A percentile compares a stretch with the other conserved stretches of the same genome.
These are phyloP conservation scores for Mytilinidion resinicola DNA, from an alignment of 495 filamentous ascomycete species.

Conservation along the genomic window DNA sequence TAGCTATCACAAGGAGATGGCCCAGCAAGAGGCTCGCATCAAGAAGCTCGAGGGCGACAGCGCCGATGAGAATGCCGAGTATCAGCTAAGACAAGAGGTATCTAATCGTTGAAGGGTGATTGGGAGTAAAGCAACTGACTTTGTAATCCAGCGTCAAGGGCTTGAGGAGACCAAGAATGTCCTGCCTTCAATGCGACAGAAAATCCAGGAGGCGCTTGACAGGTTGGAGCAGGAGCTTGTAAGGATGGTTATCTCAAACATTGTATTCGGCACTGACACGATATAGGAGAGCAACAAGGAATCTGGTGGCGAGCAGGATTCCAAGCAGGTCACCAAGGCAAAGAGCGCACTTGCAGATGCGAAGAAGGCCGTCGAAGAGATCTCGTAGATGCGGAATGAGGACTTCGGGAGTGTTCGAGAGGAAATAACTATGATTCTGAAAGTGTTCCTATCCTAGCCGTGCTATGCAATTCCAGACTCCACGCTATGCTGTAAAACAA, in stretches of 20 bases:
- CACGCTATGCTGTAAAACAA: constrained; percentile 14
- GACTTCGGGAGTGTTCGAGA: not conserved
- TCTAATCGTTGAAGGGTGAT: not conserved
- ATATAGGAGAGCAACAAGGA: constrained; percentile 34
- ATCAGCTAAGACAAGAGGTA: constrained; percentile 78
- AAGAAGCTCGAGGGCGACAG: constrained; percentile 51
- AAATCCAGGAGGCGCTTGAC: constrained; percentile 59
- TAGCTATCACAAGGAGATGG: constrained; percentile 79
- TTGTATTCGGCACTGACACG: not conserved
- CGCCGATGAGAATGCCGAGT: constrained; percentile 50
- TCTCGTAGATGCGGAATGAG: constrained; percentile 10
- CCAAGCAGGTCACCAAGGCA: constrained; percentile 37
- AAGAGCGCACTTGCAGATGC: constrained; percentile 35
- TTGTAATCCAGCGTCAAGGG: constrained; percentile 55
- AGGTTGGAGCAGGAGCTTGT: constrained; percentile 63
- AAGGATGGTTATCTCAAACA: constrained; percentile 24
- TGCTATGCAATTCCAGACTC: not conserved
- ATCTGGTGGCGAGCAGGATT: constrained; percentile 26
- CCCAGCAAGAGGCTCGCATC: constrained; percentile 63
- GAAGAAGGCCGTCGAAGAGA: constrained; percentile 29
- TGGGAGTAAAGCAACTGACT: constrained; percentile 2
- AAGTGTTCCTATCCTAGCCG: not conserved
- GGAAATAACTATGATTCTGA: not conserved
- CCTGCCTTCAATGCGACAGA: constrained; percentile 58
- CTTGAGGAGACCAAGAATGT: constrained; percentile 78